These are phyloP conservation scores for Boechera stricta DNA, from an alignment of 345 rosid genomes.

Conservation along the genomic window DNA sequence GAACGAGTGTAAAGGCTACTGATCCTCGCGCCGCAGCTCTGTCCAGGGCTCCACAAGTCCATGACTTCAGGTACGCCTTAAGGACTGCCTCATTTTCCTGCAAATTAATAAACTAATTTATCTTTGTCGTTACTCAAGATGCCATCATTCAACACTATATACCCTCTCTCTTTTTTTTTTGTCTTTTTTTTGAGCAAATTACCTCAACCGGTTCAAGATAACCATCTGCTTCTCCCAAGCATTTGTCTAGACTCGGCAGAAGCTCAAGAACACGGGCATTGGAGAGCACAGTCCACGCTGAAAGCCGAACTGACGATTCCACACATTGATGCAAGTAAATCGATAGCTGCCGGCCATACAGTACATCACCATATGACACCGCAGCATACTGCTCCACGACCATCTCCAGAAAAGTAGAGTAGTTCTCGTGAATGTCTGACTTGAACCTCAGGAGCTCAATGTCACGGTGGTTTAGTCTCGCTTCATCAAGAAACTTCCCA, in stretches of 20 bases:
- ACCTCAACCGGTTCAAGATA: conserved; percentile 90
- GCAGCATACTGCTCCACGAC: conserved; percentile 84
- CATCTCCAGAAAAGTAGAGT: conserved; percentile 72
- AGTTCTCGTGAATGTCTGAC: conserved; percentile 71
- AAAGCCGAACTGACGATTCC: conserved; percentile 69
- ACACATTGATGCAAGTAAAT: conserved; percentile 68
- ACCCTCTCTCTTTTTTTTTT: background rate
- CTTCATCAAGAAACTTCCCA: conserved; percentile 67
- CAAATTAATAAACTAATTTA: conserved; percentile 9
- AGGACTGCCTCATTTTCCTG: conserved; percentile 77
- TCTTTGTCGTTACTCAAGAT: background rate
- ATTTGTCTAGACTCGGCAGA: conserved; percentile 74
- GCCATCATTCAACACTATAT: background rate
- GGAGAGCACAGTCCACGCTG: conserved; percentile 73
- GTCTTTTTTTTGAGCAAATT: conserved; percentile 2
- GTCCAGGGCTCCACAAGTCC: conserved; percentile 82
- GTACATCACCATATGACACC: conserved; percentile 74
- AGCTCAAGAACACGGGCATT: conserved; percentile 80
- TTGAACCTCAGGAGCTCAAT: conserved; percentile 66
- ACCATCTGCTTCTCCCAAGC: conserved; percentile 68
- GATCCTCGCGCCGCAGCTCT: conserved; percentile 69
- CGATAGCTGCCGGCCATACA: conserved; percentile 80
- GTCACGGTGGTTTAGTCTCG: conserved; percentile 36
- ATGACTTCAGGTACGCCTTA: conserved; percentile 78
- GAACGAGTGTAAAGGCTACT: conserved; percentile 58